Base-by-base conservation (phyloP, 1,284 basidiomycete genomes). In the Fistulina hepatica region DNA sequence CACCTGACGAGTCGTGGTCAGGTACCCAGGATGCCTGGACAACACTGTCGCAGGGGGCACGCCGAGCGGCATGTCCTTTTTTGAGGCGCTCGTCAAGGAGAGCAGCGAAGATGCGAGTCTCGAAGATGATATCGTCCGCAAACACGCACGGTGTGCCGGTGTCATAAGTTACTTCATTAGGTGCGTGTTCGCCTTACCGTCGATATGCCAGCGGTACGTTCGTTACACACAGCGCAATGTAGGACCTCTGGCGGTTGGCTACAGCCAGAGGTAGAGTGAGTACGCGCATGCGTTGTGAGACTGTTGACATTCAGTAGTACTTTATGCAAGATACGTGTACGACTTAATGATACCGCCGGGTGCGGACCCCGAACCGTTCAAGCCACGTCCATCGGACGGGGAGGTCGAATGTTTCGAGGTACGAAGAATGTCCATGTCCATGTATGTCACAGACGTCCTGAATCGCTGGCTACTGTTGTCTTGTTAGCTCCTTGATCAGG, bases 341-440 rank as follows among this genome's bases (percentile, higher is more conserved):
- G 86, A 93, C 49, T 63, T 94, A 37, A 57, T 61, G 32, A 68
- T 92, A 19, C 86, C 86, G 0, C 44, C 64, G 2, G 61, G 59
- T 33, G 52, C 61, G 12, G 69, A 74, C 43, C 51, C 66, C 17
- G 43, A 50, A 6, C 48, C 57, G 4, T 76, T 86, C 45, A 60
- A 69, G 27, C 85, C 88, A 1, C 68, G 65, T 33, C 92, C 92
- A 0, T 67, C 77, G 25, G 94, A 97, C 48, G 91, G 86, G 21
- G 94, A 97, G 56, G 93, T 97, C 4, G 90, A 95, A 53, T 81
- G 72, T 1, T 97, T 97, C 50, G 77, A 82, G 63, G 84, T 82
- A 40, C 42, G 59, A 46, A 10, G 16, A 21, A 6, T 8, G 6
- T 17, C 10, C 15, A 36, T 10, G 13, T 15, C 25, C 11, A 12